A percentile compares a stretch with the other conserved stretches of the same genome.
Conservation (phyloP, 202 grass and related monocot genomes). For the Carex arenaria region DNA sequence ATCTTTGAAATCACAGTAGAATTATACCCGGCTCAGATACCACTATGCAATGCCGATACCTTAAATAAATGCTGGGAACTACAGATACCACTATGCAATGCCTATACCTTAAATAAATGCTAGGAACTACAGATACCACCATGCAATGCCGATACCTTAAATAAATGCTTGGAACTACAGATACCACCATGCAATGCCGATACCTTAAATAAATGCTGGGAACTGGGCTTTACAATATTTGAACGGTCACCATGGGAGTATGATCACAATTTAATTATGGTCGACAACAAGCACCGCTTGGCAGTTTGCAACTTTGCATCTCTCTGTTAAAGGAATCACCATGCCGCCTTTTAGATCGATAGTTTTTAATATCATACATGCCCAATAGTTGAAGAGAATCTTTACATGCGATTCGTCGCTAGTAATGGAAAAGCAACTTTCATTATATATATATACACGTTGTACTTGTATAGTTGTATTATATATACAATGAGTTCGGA, state of each 20-base stretch:
- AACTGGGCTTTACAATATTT: neutral
- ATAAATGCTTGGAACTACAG: too few species aligned
- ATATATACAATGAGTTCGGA: neutral
- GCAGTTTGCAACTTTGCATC: neutral
- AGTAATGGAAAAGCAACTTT: neutral
- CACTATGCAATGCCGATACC: too few species aligned
- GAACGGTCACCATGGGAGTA: neutral
- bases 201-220: neutral
- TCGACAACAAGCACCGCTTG: neutral
- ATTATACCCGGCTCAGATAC: too few species aligned
- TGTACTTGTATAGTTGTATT: neutral
- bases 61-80: too few species aligned
- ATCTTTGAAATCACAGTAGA: too few species aligned
- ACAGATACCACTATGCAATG: too few species aligned
- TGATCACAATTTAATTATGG: neutral
- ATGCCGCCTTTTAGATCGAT: slow-evolving; percentile 4
- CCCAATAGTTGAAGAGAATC: slow-evolving; percentile 10
- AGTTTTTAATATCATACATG: neutral
- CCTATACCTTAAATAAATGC: too few species aligned
- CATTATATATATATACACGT: neutral
- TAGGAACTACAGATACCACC: too few species aligned
- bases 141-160: too few species aligned
- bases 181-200: neutral
- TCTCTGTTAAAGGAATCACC: slow-evolving; percentile 7
- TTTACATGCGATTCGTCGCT: neutral